Evolutionary conservation across 768 basidiomycete species (phyloP), one percentile per base, ranked within the genome.

Genomic region (Amylocystis lapponica): DNA sequence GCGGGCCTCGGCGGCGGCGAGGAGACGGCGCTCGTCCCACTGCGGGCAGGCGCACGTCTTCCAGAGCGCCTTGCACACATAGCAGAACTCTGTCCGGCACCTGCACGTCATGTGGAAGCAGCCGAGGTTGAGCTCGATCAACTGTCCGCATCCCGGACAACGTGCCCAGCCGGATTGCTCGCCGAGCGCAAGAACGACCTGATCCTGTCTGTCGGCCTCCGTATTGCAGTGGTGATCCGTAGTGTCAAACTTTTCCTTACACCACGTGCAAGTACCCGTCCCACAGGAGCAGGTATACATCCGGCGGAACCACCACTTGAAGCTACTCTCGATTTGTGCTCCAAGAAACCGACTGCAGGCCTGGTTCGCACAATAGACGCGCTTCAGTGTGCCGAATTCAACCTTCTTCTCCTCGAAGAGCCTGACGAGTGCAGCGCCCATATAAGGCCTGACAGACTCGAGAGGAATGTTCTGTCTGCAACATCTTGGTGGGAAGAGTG

Each of bases 21-120:
- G 12, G 12, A 43, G 34, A 26, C 42, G 26, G 2, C 22, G 34
- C n/a, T 43, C 42, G 23, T 43, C 45, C 45, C 38, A 40, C 21
- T 29, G 45, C 6, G 47, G 36, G 34, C 59, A 60, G 3, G 5
- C 22, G 34, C 59, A 60, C 11, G 31, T 56, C 48, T 58, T 57
- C 59, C 59, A 58, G 19, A 22, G 27, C 27, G 23, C 50, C 13
- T 39, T 39, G 66, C 78, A 70, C 66, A 78, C 48, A 35, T 70
- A 71, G 49, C 69, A 70, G 33, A 70, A 70, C 37, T 69, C 54
- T 8, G 61, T 62, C 30, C 51, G 43, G 51, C 69, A 70, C 20
- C 61, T 47, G 41, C 69, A 71, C 2, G 63, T 64, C 63, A 71
- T 67, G 45, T 71, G 69, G 49, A 55, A 64, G 41, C 69, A 70